A percentile compares a stretch with the other conserved stretches of the same genome.
Evolutionary conservation across 148 eudicot genomes (phyloP).

Genomic region (Suaeda aralocaspica): DNA sequence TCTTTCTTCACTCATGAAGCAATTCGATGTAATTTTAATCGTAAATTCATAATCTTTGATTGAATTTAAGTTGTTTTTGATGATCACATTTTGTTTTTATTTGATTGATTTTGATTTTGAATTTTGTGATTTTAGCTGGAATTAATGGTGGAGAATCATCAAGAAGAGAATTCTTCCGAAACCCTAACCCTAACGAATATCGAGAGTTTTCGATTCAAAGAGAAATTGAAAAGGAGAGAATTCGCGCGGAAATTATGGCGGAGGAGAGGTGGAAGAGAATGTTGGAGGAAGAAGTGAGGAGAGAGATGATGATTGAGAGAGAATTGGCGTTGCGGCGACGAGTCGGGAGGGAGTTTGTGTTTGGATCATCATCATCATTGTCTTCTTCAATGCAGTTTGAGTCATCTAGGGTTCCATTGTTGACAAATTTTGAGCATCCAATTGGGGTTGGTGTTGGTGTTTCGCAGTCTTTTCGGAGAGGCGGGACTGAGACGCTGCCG

Average conservation of each 20-base stretch:
- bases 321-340: constrained; percentile 32
- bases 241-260: constrained; percentile 50
- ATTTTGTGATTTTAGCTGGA: constrained; percentile 17
- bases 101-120: neutral
- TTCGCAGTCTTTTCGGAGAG: constrained; percentile 22
- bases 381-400: constrained; percentile 23
- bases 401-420: constrained; percentile 22
- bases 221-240: constrained; percentile 57
- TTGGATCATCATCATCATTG: neutral
- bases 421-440: constrained; percentile 15
- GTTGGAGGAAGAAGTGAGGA: constrained; percentile 59
- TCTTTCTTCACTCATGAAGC: constrained; percentile 27
- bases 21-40: constrained; percentile 13
- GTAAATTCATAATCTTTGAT: neutral
- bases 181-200: neutral
- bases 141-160: neutral
- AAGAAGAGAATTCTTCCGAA: neutral
- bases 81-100: neutral
- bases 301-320: constrained; percentile 60
- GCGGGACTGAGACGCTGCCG: constrained; percentile 25
- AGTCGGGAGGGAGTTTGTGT: neutral
- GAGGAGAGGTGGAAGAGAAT: constrained; percentile 45
- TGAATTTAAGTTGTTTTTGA: no score
- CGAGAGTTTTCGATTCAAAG: constrained; percentile 27
- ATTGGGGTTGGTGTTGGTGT: no score